Evolutionary conservation across 768 basidiomycete species (phyloP).

Genomic region (Leccinum variicolor): DNA sequence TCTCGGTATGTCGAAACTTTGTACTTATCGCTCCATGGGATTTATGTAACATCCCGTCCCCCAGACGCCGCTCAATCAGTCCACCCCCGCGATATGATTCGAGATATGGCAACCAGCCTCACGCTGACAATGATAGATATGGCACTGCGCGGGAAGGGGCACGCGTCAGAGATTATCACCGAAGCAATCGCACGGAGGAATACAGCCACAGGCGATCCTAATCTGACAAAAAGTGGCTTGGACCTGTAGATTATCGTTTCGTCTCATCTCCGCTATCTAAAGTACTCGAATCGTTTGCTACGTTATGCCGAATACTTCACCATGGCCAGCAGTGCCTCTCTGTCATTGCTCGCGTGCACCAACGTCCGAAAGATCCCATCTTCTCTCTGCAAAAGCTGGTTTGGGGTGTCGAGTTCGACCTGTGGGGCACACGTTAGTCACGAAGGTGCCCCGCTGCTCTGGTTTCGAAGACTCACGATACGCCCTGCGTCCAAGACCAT

Average conservation of each 20-base stretch:
- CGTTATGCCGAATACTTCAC: slow-evolving; percentile 1
- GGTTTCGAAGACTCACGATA: not conserved
- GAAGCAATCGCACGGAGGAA: slow-evolving; percentile 32
- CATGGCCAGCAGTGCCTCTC: not conserved
- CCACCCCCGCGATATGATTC: slow-evolving; percentile 48
- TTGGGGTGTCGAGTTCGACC: slow-evolving; percentile 5
- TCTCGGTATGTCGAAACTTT: slow-evolving; percentile 33
- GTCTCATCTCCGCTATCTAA: slow-evolving; percentile 1
- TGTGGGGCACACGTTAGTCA: not conserved
- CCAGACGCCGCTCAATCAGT: slow-evolving; percentile 72
- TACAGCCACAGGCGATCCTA: slow-evolving; percentile 28
- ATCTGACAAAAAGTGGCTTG: slow-evolving; percentile 9
- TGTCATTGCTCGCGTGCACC: slow-evolving; percentile 8
- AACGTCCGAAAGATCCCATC: not conserved
- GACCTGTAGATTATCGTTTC: slow-evolving; percentile 6
- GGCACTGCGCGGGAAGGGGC: slow-evolving; percentile 31
- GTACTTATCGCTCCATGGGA: not conserved
- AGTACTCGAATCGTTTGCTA: slow-evolving; percentile 9
- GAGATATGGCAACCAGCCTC: slow-evolving; percentile 51
- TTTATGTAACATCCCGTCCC: not conserved
- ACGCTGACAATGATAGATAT: slow-evolving; percentile 47
- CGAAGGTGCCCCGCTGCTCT: not conserved
- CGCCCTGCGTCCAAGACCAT: slow-evolving; percentile 10
- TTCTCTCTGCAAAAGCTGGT: slow-evolving; percentile 1
- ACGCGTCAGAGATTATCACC: slow-evolving; percentile 40